Percentiles rank a stretch among this genome's conserved stretches.
These are phyloP conservation scores for Hymenoscyphus occultus DNA, from an alignment of 2,329 filamentous ascomycete species.

Conservation along the genomic window DNA sequence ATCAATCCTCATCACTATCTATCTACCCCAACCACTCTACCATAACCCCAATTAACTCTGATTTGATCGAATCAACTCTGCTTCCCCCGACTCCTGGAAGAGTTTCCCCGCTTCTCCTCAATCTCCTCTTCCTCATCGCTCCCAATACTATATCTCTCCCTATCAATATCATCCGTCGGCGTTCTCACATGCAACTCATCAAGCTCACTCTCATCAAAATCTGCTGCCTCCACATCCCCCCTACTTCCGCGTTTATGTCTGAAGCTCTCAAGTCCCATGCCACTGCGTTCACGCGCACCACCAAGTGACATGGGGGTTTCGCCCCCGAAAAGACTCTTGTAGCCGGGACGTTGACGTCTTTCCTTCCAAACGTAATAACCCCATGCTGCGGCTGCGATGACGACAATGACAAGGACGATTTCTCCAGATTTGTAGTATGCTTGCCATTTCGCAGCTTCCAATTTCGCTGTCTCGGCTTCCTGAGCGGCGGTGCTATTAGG, in stretches of 20 bases:
- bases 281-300: constrained; percentile 30
- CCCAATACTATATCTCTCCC: constrained; percentile 55
- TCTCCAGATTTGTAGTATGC: constrained; percentile 72
- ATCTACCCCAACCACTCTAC: too few species aligned
- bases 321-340: constrained; percentile 43
- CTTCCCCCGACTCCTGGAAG: constrained; percentile 18
- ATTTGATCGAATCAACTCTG: background rate
- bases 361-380: constrained; percentile 63
- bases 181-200: constrained; percentile 52
- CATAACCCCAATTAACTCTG: too few species aligned
- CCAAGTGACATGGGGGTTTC: constrained; percentile 33
- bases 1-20: too few species aligned
- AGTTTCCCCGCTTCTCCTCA: constrained; percentile 25
- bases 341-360: constrained; percentile 53
- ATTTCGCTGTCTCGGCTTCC: constrained; percentile 58
- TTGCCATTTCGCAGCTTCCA: constrained; percentile 66
- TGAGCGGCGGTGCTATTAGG: constrained; percentile 65
- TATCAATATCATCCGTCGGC: constrained; percentile 37
- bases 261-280: constrained; percentile 45
- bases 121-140: constrained; percentile 56
- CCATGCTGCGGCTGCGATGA: constrained; percentile 60
- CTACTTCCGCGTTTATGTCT: constrained; percentile 45
- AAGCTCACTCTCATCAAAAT: constrained; percentile 64
- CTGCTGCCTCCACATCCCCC: constrained; percentile 57
- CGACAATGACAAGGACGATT: constrained; percentile 64